Percentiles rank a stretch among this genome's conserved stretches.
Conservation (phyloP, 108 stramenopile genomes). For the Nannochloropsis granulata region DNA sequence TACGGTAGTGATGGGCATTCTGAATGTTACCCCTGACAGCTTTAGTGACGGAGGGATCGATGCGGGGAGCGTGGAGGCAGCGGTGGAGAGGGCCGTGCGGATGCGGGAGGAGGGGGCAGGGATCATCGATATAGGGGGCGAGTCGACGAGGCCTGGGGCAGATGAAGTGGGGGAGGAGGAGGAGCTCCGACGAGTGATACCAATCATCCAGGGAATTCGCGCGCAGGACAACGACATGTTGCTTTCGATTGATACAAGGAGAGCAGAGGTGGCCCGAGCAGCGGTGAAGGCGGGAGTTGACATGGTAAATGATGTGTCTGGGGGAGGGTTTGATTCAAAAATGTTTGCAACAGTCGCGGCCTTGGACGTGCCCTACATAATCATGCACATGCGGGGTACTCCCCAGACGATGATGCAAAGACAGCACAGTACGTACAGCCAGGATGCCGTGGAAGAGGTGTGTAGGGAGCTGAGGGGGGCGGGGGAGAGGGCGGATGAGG, state of each 20-base stretch:
- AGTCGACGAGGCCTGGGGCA: conserved; percentile 63
- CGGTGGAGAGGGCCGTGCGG: conserved; percentile 54
- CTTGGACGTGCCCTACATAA: conserved; percentile 59
- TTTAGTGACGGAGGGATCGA: conserved; percentile 83
- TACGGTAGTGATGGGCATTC: conserved; percentile 83
- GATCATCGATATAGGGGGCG: conserved; percentile 89
- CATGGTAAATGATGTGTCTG: conserved; percentile 90
- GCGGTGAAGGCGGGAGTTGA: conserved; percentile 79
- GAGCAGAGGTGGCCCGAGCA: conserved; percentile 61
- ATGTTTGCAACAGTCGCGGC: conserved; percentile 67
- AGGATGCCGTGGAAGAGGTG: conserved; percentile 57
- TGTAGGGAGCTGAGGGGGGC: conserved; percentile 41
- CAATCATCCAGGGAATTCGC: conserved; percentile 63
- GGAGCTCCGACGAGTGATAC: conserved; percentile 62
- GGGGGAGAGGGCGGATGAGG: conserved; percentile 48
- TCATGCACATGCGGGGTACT: conserved; percentile 91
- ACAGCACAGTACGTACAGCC: conserved; percentile 42
- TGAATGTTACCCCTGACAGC: conserved; percentile 90
- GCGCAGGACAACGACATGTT: conserved; percentile 21
- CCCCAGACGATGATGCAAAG: conserved; percentile 71
- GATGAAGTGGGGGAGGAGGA: conserved; percentile 44
- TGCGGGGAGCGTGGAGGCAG: conserved; percentile 21
- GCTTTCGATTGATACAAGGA: conserved; percentile 87
- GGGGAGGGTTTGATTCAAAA: conserved; percentile 60
- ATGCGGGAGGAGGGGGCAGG: conserved; percentile 66